phyloP scores from a whole-genome alignment of 306 rosid genomes.

The Acmispon strigosus region DNA sequence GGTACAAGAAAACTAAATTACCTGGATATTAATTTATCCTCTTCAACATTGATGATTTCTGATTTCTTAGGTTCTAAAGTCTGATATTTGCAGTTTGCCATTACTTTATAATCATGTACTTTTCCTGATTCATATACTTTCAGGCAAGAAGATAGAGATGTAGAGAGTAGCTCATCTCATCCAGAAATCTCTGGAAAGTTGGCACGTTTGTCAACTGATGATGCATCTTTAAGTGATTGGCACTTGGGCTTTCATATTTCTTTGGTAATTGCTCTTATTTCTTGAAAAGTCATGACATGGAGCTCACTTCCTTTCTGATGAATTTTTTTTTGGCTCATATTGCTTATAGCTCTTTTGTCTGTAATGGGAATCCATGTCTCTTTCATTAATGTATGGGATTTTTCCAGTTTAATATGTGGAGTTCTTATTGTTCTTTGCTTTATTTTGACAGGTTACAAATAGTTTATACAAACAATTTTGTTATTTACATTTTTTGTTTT shows the following conservation, averaged over 20 bases:
- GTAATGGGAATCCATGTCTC: not conserved
- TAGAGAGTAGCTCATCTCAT: slow-evolving; percentile 49
- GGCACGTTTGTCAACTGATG: slow-evolving; percentile 61
- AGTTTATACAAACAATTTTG: not conserved
- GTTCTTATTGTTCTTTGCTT: slow-evolving; percentile 2
- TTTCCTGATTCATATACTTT: slow-evolving; percentile 23
- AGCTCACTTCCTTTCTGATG: slow-evolving; percentile 2
- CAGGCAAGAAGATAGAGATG: slow-evolving; percentile 89
- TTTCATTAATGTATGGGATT: not conserved
- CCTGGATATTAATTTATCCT: not conserved
- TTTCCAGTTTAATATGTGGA: slow-evolving; percentile 7
- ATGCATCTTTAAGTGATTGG: slow-evolving; percentile 82
- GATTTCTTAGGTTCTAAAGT: slow-evolving; percentile 15
- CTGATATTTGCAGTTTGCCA: not conserved
- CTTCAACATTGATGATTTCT: slow-evolving; percentile 7
- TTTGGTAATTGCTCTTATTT: slow-evolving; percentile 45
- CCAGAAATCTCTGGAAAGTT: slow-evolving; percentile 64
- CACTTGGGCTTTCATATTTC: slow-evolving; percentile 90
- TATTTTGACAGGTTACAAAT: not conserved
- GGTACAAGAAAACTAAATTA: slow-evolving; percentile 4
- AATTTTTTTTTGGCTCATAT: not conserved
- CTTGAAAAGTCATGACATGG: not conserved
- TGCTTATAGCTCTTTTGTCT: not conserved
- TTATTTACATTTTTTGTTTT: not conserved
- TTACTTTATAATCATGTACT: slow-evolving; percentile 1